Percentiles rank a stretch among this genome's conserved stretches.
Evolutionary conservation across 208 protist genomes (phyloP).

Genomic region (Vickermania spadyakhi): DNA sequence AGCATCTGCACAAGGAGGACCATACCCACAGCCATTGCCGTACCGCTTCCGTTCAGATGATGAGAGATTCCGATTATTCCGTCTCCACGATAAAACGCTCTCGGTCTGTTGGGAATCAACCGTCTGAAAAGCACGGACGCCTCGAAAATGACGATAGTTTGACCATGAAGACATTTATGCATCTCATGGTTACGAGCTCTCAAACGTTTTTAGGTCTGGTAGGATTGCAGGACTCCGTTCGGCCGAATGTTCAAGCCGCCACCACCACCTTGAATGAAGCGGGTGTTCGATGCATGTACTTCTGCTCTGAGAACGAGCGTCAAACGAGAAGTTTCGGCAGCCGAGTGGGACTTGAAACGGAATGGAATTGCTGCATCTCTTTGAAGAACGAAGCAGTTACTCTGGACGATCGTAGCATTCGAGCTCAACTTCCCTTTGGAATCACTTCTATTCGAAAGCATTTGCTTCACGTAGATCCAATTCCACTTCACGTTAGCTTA

Average conservation of each 20-base stretch:
- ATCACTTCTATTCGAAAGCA: conserved; percentile 91
- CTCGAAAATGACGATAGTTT: conserved; percentile 51
- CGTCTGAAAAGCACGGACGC: conserved; percentile 14
- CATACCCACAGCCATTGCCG: not conserved
- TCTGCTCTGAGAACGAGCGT: conserved; percentile 71
- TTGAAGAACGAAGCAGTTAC: conserved; percentile 77
- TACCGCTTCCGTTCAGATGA: not conserved
- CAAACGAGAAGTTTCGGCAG: conserved; percentile 88
- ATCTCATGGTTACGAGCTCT: conserved; percentile 51
- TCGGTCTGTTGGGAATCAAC: conserved; percentile 26
- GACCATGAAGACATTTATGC: conserved; percentile 39
- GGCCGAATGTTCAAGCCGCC: conserved; percentile 62
- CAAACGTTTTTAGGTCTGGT: conserved; percentile 88
- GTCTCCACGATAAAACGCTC: conserved; percentile 10
- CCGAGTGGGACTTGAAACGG: conserved; percentile 88
- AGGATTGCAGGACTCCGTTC: conserved; percentile 81
- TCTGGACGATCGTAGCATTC: conserved; percentile 79
- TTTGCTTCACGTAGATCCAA: conserved; percentile 88
- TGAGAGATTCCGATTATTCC: not conserved
- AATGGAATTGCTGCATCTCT: conserved; percentile 95
- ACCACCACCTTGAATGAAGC: conserved; percentile 76
- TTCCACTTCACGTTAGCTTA: conserved; percentile 93
- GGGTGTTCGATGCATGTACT: conserved; percentile 93
- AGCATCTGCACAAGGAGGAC: not conserved
- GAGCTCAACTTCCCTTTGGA: conserved; percentile 89